Evolutionary conservation across 1,139 yeast genomes (phyloP), one percentile per base, ranked within the genome.

Genomic region (Magnusiomyces magnusii): DNA sequence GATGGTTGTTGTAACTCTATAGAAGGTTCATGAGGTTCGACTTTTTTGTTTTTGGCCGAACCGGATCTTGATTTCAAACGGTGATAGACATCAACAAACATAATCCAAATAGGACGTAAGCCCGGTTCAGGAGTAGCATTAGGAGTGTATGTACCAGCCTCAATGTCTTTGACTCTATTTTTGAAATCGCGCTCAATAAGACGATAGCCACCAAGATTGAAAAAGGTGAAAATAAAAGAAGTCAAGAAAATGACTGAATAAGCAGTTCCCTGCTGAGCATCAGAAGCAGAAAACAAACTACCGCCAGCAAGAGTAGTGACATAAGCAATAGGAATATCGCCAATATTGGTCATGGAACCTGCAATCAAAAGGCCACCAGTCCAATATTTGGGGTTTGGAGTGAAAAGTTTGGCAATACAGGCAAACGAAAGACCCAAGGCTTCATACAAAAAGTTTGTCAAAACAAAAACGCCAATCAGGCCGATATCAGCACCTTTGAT

Each of bases 281-380:
- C 83, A 1, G 71, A 79, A 0, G 75, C 61, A 0, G 82, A 72
- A 66, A 92, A 86, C 1, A 81, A 76, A 0, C 82, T 76, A 0
- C 91, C 85, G 19, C 80, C 77, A 47, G 87, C 84, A 70, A 91
- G 75, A 1, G 95, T 86, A 67, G 44, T 39, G 52, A 91, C 77
- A 66, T 89, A 90, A 0, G 97, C 97, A 67, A 91, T 87, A 0
- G 97, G 97, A 61, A 91, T 76, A 73, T 91, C 97, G 10, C 93
- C 83, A 54, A 87, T 63, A 58, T 75, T 75, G 58, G 70, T 73
- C 61, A 89, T 82, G 53, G 87, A 75, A 0, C 95, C 95, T 19
- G 89, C 91, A 13, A 87, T 81, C 52, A 81, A 69, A 42, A 82
- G 74, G 0, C 97, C 96, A 57, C 96, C 96, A 52, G 81, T 74